These are phyloP conservation scores for Fragaria ananassa DNA, from an alignment of 306 rosid species.

Conservation along the genomic window DNA sequence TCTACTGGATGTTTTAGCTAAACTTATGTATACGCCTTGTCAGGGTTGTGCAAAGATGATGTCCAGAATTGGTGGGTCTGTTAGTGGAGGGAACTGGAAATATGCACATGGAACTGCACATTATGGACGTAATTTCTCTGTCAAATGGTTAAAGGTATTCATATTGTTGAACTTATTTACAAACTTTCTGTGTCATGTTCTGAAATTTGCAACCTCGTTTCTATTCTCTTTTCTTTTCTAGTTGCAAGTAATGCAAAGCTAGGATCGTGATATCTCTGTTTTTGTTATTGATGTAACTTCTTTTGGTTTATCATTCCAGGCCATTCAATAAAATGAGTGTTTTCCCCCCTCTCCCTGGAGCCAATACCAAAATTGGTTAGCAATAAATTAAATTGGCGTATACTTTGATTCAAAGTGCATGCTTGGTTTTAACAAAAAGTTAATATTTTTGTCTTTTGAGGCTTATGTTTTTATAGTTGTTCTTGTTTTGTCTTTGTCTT, in stretches of 20 bases:
- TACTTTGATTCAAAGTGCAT: not conserved
- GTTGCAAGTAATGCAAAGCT: not conserved
- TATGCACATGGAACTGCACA: conserved; percentile 99
- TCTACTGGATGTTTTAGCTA: conserved; percentile 9
- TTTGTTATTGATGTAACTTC: not conserved
- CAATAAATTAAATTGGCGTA: too few species aligned
- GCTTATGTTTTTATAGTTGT: not conserved
- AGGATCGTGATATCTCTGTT: not conserved
- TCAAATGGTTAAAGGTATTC: conserved; percentile 90
- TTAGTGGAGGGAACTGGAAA: conserved; percentile 98
- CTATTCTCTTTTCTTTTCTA: not conserved
- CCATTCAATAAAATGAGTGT: not conserved
- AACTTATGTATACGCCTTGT: conserved; percentile 27
- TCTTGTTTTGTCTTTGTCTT: not conserved
- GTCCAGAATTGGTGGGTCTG: conserved; percentile 96
- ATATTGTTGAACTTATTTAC: not conserved
- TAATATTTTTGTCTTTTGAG: not conserved
- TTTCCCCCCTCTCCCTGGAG: not conserved
- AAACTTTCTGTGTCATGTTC: not conserved
- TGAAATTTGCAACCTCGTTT: not conserved
- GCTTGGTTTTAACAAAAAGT: not conserved
- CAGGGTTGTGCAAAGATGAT: conserved; percentile 99
- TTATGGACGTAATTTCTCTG: conserved; percentile 91
- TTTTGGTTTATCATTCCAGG: not conserved
- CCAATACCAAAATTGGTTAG: not conserved